These are phyloP conservation scores for Rhizophagus prolifer DNA, from an alignment of 192 early-diverging fungal species.

Conservation along the genomic window DNA sequence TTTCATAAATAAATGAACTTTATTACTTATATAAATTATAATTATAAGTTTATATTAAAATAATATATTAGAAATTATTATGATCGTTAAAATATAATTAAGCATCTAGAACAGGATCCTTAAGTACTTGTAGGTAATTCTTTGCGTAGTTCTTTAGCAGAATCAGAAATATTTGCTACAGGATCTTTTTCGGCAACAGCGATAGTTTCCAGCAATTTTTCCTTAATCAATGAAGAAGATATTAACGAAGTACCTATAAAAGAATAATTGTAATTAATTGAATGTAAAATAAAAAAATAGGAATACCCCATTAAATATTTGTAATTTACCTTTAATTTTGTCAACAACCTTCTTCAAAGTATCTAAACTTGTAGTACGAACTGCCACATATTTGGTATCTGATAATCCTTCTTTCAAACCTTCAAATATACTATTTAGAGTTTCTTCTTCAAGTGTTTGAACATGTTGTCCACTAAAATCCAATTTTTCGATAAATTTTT, in stretches of 20 bases:
- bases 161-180: conserved; percentile 50
- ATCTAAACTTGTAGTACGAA: conserved; percentile 59
- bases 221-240: conserved; percentile 4
- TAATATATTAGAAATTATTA: no score
- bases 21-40: no score
- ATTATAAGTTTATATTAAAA: no score
- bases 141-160: conserved; percentile 38
- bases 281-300: conserved; percentile 9
- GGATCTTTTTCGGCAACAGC: conserved; percentile 39
- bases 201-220: conserved; percentile 28
- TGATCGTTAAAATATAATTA: not conserved
- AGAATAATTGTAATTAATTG: not conserved
- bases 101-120: no score
- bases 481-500: conserved; percentile 51
- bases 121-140: not conserved
- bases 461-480: conserved; percentile 5
- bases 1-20: no score
- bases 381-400: conserved; percentile 65
- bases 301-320: conserved; percentile 24
- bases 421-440: conserved; percentile 37
- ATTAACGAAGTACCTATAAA: conserved; percentile 24
- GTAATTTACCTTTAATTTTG: conserved; percentile 38
- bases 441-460: conserved; percentile 27
- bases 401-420: conserved; percentile 48
- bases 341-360: conserved; percentile 41